These are phyloP conservation scores for Lagenaria siceraria DNA, from an alignment of 306 rosid species.

Conservation along the genomic window DNA sequence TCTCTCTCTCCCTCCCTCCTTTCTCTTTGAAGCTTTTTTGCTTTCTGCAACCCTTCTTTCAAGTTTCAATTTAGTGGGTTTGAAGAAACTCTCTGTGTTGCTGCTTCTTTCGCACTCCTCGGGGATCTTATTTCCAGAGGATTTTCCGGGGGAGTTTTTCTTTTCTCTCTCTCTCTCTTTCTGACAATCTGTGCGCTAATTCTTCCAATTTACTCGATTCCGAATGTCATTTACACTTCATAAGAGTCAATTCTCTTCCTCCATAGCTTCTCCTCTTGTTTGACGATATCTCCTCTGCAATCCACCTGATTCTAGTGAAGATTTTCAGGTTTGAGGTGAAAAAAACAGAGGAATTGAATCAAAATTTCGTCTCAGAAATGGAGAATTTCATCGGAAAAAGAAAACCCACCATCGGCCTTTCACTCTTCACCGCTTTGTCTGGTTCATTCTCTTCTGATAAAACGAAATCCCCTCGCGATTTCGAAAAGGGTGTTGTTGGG, in stretches of 20 bases:
- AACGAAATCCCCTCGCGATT: constrained; percentile 32
- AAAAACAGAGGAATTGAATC: background rate
- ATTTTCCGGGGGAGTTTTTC: background rate
- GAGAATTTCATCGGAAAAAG: constrained; percentile 20
- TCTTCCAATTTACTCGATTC: constrained; percentile 4
- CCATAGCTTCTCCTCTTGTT: background rate
- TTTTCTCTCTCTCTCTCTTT: background rate
- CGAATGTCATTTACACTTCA: constrained; percentile 10
- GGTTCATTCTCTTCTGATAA: constrained; percentile 24
- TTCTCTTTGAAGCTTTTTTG: background rate
- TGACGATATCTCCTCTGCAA: background rate
- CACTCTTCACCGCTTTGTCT: constrained; percentile 31
- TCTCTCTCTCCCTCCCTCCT: constrained; percentile 12
- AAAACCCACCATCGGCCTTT: constrained; percentile 26
- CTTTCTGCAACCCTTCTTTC: background rate
- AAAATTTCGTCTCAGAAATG: constrained; percentile 4
- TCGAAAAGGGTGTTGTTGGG: constrained; percentile 49
- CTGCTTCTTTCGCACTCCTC: background rate
- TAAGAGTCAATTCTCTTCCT: background rate
- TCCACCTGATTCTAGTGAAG: background rate
- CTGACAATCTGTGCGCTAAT: background rate
- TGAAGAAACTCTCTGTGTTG: background rate
- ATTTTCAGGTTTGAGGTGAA: background rate
- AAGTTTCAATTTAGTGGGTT: background rate
- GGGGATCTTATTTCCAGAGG: background rate